A percentile compares a stretch with the other conserved stretches of the same genome.
Conservation (phyloP, 139 green algal species). For the Chlamydomonas schloesseri region DNA sequence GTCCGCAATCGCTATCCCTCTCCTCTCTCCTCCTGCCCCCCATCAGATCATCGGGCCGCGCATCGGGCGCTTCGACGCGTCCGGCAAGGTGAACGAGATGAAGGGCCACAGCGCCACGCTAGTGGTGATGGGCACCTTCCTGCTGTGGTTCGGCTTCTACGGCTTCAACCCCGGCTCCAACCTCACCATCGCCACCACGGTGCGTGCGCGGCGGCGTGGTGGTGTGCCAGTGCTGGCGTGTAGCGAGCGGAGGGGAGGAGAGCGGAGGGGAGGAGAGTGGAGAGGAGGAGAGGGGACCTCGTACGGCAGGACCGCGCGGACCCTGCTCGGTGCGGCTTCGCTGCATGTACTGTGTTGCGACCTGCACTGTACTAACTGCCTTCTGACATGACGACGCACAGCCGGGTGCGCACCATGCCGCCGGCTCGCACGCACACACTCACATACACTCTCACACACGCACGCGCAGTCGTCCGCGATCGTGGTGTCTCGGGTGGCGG, state of each 20-base stretch:
- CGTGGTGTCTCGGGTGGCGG: conserved; percentile 56
- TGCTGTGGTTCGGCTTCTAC: conserved; percentile 80
- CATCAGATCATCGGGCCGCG: conserved; percentile 84
- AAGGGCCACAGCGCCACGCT: conserved; percentile 62
- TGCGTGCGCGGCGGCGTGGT: neutral
- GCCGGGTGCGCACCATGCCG: too few relatives aligned
- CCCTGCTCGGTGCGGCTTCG: too few relatives aligned
- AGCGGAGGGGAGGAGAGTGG: too few relatives aligned
- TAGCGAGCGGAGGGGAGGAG: too few relatives aligned
- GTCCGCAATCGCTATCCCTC: neutral
- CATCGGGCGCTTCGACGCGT: conserved; percentile 82
- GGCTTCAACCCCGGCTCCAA: conserved; percentile 71
- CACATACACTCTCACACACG: too few relatives aligned
- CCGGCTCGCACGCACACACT: too few relatives aligned
- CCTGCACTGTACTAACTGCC: too few relatives aligned
- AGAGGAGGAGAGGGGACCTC: too few relatives aligned
- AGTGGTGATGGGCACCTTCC: conserved; percentile 69
- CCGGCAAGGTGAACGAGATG: conserved; percentile 54
- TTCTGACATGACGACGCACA: too few relatives aligned
- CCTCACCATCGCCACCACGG: conserved; percentile 54
- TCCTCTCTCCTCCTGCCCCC: neutral
- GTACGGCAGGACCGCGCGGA: too few relatives aligned
- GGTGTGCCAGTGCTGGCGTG: too few relatives aligned
- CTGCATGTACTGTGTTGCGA: too few relatives aligned
- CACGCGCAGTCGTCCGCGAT: neutral